A percentile compares a stretch with the other conserved stretches of the same genome.
Conservation (phyloP, 176 grass and related monocot species). For the bread wheat (Triticum aestivum) region IWGSC_CS_RefSeq_v2.1 NC_057794.1:399812741-399813240, state of each 20-base stretch:
- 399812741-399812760: background rate
- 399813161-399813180: background rate
- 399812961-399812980: background rate
- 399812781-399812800: background rate
- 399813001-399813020: background rate
- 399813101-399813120: background rate
- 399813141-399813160: background rate
- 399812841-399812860: constrained; percentile 5
- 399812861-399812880: background rate
- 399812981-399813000: background rate
- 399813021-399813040: background rate
- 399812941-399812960: background rate
- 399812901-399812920: background rate
- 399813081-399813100: background rate
- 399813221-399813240: background rate
- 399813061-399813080: background rate
- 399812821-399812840: background rate
- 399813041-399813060: background rate
- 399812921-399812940: background rate
- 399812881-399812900: background rate
- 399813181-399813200: background rate
- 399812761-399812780: background rate
- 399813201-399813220: background rate
- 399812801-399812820: background rate
- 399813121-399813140: background rate